Percentiles rank a stretch among this genome's conserved stretches.
Evolutionary conservation across 352 stramenopile genomes (phyloP).

Genomic region (Globisporangium uncinulatum): DNA sequence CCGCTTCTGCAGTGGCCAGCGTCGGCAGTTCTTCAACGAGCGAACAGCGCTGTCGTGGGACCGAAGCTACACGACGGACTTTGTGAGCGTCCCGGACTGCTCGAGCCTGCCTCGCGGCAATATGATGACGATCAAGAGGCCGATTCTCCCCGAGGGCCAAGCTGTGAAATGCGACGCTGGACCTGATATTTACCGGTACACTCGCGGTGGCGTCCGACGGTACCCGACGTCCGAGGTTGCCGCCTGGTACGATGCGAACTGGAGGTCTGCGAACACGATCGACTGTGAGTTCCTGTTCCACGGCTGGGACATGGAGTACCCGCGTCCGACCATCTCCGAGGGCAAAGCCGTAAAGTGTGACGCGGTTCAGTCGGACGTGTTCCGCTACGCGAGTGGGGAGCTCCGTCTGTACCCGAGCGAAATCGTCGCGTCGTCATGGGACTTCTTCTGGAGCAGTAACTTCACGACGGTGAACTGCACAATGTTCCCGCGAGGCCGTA

Average conservation of each 20-base stretch:
- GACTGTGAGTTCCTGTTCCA: slow-evolving; percentile 15
- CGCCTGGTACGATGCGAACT: slow-evolving; percentile 19
- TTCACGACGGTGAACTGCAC: slow-evolving; percentile 17
- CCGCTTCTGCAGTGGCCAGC: slow-evolving; percentile 8
- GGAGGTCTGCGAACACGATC: slow-evolving; percentile 4
- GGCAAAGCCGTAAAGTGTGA: slow-evolving; percentile 17
- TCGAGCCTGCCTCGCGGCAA: background rate
- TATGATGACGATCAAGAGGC: background rate
- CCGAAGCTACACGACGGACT: slow-evolving; percentile 6
- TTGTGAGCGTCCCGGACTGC: slow-evolving; percentile 12
- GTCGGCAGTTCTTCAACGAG: slow-evolving; percentile 9
- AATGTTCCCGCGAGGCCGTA: slow-evolving; percentile 4
- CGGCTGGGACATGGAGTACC: slow-evolving; percentile 17
- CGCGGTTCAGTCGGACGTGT: background rate
- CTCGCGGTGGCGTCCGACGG: slow-evolving; percentile 6
- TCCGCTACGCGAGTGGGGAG: slow-evolving; percentile 14
- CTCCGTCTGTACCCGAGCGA: slow-evolving; percentile 17
- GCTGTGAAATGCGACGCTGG: slow-evolving; percentile 2
- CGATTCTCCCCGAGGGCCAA: background rate
- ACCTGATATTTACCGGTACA: slow-evolving; percentile 12
- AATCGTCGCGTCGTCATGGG: slow-evolving; percentile 19
- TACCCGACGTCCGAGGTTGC: slow-evolving; percentile 16
- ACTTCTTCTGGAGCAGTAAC: slow-evolving; percentile 12
- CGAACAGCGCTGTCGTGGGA: slow-evolving; percentile 19
- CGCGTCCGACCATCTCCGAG: slow-evolving; percentile 7